These are phyloP conservation scores for Metschnikowia dekortorum DNA, from an alignment of 805 yeast genomes.

Conservation along the genomic window DNA sequence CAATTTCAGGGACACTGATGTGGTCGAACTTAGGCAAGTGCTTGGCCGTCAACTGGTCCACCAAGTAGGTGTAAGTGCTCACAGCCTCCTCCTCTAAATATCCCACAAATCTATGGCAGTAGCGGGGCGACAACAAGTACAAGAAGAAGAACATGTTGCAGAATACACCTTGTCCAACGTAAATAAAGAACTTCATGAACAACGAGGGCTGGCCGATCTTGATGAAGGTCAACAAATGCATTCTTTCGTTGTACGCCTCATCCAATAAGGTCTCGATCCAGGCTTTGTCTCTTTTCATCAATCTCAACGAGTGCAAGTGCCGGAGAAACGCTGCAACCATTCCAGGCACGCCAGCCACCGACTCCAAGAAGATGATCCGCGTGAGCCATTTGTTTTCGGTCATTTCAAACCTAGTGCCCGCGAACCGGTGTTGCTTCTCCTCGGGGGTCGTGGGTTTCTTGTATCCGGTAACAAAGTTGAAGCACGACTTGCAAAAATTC, in stretches of 20 bases:
- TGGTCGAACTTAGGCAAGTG: constrained; percentile 46
- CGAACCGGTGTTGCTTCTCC: constrained; percentile 23
- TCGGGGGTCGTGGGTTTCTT: constrained; percentile 45
- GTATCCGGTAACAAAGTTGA: constrained; percentile 64
- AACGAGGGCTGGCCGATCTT: constrained; percentile 59
- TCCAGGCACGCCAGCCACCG: constrained; percentile 79
- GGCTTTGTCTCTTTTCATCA: constrained; percentile 62
- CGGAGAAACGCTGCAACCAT: constrained; percentile 70
- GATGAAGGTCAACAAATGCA: constrained; percentile 69
- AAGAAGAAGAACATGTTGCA: constrained; percentile 59
- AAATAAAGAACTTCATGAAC: constrained; percentile 51
- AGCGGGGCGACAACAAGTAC: constrained; percentile 55
- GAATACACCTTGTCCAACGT: constrained; percentile 67
- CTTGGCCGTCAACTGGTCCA: constrained; percentile 53
- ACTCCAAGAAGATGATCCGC: constrained; percentile 59
- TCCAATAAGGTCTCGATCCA: constrained; percentile 72
- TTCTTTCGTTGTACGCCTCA: constrained; percentile 75
- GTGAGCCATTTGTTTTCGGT: constrained; percentile 62
- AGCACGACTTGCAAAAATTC: constrained; percentile 41
- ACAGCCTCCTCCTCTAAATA: constrained; percentile 77
- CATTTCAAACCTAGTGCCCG: constrained; percentile 47
- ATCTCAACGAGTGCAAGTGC: constrained; percentile 59
- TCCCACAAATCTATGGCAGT: constrained; percentile 74
- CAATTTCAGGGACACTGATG: constrained; percentile 51
- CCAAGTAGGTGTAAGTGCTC: constrained; percentile 56